Percentiles rank a stretch among this genome's conserved stretches.
Conservation (phyloP, 1,139 yeast species). For the Saccharomycopsis phalli region DNA sequence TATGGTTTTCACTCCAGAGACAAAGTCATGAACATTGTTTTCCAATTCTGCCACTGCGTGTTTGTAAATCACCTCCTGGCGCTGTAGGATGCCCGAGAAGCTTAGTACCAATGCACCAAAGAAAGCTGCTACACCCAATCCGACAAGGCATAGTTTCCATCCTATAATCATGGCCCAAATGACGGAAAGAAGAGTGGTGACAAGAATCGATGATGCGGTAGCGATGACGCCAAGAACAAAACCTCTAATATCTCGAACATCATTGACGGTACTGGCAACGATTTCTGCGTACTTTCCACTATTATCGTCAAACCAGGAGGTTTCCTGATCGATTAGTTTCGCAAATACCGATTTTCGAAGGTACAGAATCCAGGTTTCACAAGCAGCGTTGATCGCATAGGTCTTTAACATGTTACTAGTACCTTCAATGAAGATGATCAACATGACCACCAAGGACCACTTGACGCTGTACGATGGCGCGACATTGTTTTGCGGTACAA, state of each 20-base stretch:
- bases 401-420: conserved; percentile 42
- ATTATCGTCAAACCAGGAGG: conserved; percentile 43
- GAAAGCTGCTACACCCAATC: conserved; percentile 63
- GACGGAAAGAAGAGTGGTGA: conserved; percentile 50
- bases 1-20: conserved; percentile 56
- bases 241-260: conserved; percentile 64
- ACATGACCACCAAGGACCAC: conserved; percentile 65
- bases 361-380: conserved; percentile 60
- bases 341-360: conserved; percentile 45
- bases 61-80: conserved; percentile 53
- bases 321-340: conserved; percentile 43
- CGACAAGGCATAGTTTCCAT: conserved; percentile 81
- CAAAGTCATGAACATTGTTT: conserved; percentile 46
- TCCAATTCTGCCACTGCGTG: conserved; percentile 46
- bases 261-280: conserved; percentile 66
- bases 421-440: conserved; percentile 56
- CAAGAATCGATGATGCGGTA: conserved; percentile 41
- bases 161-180: conserved; percentile 76
- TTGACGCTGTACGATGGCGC: conserved; percentile 32
- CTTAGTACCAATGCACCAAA: conserved; percentile 42
- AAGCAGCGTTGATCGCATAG: conserved; percentile 42
- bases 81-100: conserved; percentile 45
- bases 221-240: conserved; percentile 55
- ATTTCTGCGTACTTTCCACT: conserved; percentile 44
- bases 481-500: conserved; percentile 38